Evolutionary conservation across 805 yeast species (phyloP).

Genomic region (Barnettozyma sp.): DNA sequence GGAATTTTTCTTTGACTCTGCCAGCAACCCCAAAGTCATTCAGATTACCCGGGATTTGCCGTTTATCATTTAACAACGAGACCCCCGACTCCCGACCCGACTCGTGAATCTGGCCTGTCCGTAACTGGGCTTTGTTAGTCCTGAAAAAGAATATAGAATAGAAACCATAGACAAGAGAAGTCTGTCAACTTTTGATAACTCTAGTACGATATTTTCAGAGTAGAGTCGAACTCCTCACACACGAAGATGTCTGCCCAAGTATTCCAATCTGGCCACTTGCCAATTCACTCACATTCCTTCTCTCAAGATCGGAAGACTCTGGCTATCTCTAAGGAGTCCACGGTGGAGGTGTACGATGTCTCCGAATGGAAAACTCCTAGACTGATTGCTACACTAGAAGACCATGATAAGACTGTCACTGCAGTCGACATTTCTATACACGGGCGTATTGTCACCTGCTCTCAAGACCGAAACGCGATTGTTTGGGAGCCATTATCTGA

Average conservation of each 20-base stretch:
- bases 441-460: slow-evolving; percentile 91
- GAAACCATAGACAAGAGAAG: no score
- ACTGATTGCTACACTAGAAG: slow-evolving; percentile 59
- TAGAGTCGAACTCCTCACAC: slow-evolving; percentile 24
- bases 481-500: slow-evolving; percentile 82
- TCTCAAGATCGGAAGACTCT: slow-evolving; percentile 56
- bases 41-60: no score
- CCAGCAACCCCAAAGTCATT: no score
- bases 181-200: no score
- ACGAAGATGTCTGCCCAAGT: slow-evolving; percentile 22
- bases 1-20: no score
- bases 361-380: slow-evolving; percentile 47
- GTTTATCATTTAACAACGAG: no score
- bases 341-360: slow-evolving; percentile 67
- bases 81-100: no score
- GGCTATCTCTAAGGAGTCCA: slow-evolving; percentile 76
- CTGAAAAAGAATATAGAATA: not conserved
- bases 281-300: slow-evolving; percentile 89
- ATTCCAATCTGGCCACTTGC: slow-evolving; percentile 69
- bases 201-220: slow-evolving; percentile 9
- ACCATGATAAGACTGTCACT: slow-evolving; percentile 91
- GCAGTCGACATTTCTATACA: slow-evolving; percentile 86
- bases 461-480: slow-evolving; percentile 95
- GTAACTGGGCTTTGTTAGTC: no score
- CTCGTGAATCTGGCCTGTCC: no score